phyloP scores from a whole-genome alignment of 2,329 filamentous ascomycete species.

The Xylaria sp. region DNA sequence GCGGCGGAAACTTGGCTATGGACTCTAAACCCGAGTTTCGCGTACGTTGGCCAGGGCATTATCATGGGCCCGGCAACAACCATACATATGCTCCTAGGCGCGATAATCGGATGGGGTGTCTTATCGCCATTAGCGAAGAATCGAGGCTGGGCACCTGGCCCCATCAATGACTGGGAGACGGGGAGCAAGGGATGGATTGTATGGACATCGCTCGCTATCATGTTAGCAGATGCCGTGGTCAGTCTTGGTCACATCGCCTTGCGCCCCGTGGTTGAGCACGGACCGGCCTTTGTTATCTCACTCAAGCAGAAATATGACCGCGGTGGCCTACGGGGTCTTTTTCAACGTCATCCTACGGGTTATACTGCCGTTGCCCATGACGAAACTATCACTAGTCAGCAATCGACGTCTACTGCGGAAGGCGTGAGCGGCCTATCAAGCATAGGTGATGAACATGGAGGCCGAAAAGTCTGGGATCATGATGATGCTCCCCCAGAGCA shows the following conservation, averaged over 20 bases:
- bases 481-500: slow-evolving; percentile 87
- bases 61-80: slow-evolving; percentile 98
- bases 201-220: slow-evolving; percentile 94
- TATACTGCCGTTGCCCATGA: slow-evolving; percentile 43
- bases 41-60: slow-evolving; percentile 96
- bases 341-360: slow-evolving; percentile 38
- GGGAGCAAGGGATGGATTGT: slow-evolving; percentile 99
- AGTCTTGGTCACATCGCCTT: slow-evolving; percentile 83
- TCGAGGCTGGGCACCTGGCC: slow-evolving; percentile 88
- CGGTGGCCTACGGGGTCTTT: slow-evolving; percentile 40
- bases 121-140: slow-evolving; percentile 88
- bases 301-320: slow-evolving; percentile 40
- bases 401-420: slow-evolving; percentile 28
- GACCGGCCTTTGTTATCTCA: slow-evolving; percentile 42
- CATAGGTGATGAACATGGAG: slow-evolving; percentile 37
- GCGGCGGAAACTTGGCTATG: slow-evolving; percentile 88
- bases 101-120: slow-evolving; percentile 88
- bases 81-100: slow-evolving; percentile 92
- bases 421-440: slow-evolving; percentile 33
- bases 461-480: slow-evolving; percentile 58
- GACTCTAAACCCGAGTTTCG: slow-evolving; percentile 96
- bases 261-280: slow-evolving; percentile 67
- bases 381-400: slow-evolving; percentile 38
- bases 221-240: slow-evolving; percentile 92
- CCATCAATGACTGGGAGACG: slow-evolving; percentile 86